These are phyloP conservation scores for Podospora anserina DNA, from an alignment of 495 filamentous ascomycete genomes.

Conservation along the genomic window DNA sequence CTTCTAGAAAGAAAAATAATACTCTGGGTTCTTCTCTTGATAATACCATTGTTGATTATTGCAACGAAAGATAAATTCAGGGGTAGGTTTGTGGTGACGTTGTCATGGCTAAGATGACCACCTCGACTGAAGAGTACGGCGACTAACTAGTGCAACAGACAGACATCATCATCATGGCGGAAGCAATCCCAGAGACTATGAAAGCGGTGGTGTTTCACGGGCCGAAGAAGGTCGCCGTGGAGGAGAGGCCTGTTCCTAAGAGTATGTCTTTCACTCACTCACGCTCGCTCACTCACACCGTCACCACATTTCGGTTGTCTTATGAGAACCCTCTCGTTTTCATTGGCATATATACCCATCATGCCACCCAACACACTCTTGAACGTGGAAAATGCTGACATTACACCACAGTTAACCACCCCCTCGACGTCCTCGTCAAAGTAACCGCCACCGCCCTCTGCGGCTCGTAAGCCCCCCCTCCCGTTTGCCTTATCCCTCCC, in stretches of 20 bases:
- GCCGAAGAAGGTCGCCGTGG: conserved; percentile 56
- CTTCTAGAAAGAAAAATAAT: not conserved
- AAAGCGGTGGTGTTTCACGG: conserved; percentile 71
- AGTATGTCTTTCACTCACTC: conserved; percentile 32
- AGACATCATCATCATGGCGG: not conserved
- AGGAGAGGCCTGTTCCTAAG: conserved; percentile 62
- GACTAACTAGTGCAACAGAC: not conserved
- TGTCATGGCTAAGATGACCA: no score
- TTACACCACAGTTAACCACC: conserved; percentile 54
- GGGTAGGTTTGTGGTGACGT: not conserved
- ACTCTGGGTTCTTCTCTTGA: not conserved
- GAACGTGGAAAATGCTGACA: not conserved
- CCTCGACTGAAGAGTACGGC: no score
- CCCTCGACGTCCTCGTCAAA: conserved; percentile 79
- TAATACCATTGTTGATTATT: not conserved
- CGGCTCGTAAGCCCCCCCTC: conserved; percentile 65
- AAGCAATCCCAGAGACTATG: conserved; percentile 47
- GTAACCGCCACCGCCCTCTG: conserved; percentile 84
- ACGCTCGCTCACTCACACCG: not conserved
- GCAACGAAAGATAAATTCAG: not conserved
- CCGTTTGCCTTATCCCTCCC: not conserved
- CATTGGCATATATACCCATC: no score
- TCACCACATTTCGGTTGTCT: not conserved
- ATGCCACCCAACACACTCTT: no score
- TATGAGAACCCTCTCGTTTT: no score